phyloP scores from a whole-genome alignment of 1,284 basidiomycete genomes.

The Salmacisia buchloeana region DNA sequence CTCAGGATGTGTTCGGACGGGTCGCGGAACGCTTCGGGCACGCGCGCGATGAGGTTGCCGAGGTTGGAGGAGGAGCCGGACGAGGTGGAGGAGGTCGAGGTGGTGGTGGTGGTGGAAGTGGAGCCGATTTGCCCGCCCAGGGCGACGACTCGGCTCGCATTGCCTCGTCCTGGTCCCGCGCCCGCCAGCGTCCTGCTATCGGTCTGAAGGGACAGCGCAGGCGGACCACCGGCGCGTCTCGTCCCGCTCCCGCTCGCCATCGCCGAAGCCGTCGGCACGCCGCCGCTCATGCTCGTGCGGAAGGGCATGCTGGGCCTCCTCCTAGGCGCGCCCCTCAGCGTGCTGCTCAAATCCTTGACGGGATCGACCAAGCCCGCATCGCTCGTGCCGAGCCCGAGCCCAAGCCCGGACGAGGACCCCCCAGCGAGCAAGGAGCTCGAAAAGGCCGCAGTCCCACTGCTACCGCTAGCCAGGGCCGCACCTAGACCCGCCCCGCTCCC shows the following conservation, averaged over 20 bases:
- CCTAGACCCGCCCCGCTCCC: no score
- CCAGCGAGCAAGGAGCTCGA: no score
- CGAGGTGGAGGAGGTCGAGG: not conserved
- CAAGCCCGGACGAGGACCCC: no score
- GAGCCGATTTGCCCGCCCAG: not conserved
- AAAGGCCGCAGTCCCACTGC: no score
- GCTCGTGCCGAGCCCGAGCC: not conserved
- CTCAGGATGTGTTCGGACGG: constrained; percentile 43
- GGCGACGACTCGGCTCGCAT: not conserved
- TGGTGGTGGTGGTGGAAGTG: not conserved
- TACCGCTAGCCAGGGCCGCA: no score
- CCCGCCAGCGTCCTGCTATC: no score
- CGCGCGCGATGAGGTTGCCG: constrained; percentile 16
- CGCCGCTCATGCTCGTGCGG: not conserved
- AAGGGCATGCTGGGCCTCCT: constrained; percentile 42
- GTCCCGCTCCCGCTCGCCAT: not conserved
- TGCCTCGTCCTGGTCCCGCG: constrained; percentile 7
- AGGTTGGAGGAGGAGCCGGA: constrained; percentile 6
- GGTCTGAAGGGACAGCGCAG: not conserved
- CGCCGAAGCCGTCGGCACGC: not conserved
- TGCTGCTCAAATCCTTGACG: constrained; percentile 32
- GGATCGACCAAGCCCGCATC: not conserved
- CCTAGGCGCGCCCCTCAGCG: constrained; percentile 38
- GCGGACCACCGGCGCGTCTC: not conserved
- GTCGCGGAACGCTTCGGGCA: constrained; percentile 35